A percentile compares a stretch with the other conserved stretches of the same genome.
Conservation (phyloP, 139 green algal genomes). For the Coelastrella sp. region DNA sequence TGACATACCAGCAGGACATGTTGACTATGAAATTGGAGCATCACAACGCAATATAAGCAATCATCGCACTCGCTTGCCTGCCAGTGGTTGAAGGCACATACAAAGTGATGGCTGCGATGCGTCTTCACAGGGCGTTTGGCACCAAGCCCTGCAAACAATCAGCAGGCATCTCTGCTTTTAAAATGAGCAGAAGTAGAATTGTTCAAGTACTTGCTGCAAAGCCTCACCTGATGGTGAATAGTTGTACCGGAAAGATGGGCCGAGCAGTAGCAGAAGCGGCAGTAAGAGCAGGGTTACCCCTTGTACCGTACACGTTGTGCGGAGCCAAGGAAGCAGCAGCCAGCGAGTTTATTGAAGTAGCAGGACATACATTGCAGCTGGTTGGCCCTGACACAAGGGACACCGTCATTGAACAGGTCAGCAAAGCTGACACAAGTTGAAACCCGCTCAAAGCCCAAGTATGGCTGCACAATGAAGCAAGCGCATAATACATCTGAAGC, state of each 20-base stretch:
- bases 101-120: background rate
- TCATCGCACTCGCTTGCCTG: no score
- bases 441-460: background rate
- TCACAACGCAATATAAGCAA: no score
- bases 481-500: background rate
- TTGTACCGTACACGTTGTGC: slow-evolving; percentile 90
- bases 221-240: slow-evolving; percentile 81
- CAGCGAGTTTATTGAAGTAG: slow-evolving; percentile 32
- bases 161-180: background rate
- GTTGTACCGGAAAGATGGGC: slow-evolving; percentile 95
- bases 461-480: no score
- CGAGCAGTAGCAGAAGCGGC: slow-evolving; percentile 87
- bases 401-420: slow-evolving; percentile 26
- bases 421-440: background rate
- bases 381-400: slow-evolving; percentile 61
- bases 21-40: no score
- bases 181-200: background rate
- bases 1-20: background rate
- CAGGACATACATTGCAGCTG: slow-evolving; percentile 59
- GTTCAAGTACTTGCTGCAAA: slow-evolving; percentile 22
- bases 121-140: background rate
- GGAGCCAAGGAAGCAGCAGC: slow-evolving; percentile 44
- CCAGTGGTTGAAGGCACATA: no score
- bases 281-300: slow-evolving; percentile 76
- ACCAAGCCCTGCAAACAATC: background rate